Evolutionary conservation across 371 early-diverging fungal species (phyloP), one percentile per base, ranked within the genome.

Genomic region (Mortierella sp.): DNA sequence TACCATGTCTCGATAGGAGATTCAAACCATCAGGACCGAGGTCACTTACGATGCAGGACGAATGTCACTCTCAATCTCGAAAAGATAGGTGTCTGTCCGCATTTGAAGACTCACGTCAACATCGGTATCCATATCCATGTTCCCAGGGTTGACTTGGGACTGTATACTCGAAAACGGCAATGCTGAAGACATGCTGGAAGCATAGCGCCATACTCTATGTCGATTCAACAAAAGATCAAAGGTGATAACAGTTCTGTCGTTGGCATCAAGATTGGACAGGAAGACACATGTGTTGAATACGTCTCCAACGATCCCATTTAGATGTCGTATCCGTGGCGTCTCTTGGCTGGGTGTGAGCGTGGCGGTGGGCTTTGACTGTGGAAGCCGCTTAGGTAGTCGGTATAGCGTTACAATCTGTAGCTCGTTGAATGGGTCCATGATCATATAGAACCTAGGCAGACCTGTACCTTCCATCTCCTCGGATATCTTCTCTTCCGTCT

Each of bases 201-300:
- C 67, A 45, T 80, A 81, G 0, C 65, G 53, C 81, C 81, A 81
- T 7, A 79, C 49, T 12, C 69, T 68, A n/a, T 74, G 80, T 10
- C 61, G 71, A 42, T 50, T 65, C 18, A 52, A 64, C 19, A 68
- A 38, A 16, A 64, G 34, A 42, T 76, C 71, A 30, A 62, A 76
- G 2, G 80, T 72, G 14, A 81, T 64, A 0, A 71, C 67, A 1
- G 72, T 72, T 46, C 54, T 48, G 48, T 58, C 52, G 12, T 57
- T 34, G 18, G 52, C 42, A 12, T 71, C 69, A 12, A 50, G 30
- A 19, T 55, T 27, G 2, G 71, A 67, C 8, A 67, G 26, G 23
- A 67, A 63, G n/a, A 79, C 67, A 19, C 66, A 68, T 1, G 72
- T 72, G 34, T 79, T 72, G 46, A 58, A 62, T n/a, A 69, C 62